Percentiles rank a stretch among this genome's conserved stretches.
These are phyloP conservation scores for Chaetomiaceae sp. DNA, from an alignment of 2,329 filamentous ascomycete genomes.

Conservation along the genomic window DNA sequence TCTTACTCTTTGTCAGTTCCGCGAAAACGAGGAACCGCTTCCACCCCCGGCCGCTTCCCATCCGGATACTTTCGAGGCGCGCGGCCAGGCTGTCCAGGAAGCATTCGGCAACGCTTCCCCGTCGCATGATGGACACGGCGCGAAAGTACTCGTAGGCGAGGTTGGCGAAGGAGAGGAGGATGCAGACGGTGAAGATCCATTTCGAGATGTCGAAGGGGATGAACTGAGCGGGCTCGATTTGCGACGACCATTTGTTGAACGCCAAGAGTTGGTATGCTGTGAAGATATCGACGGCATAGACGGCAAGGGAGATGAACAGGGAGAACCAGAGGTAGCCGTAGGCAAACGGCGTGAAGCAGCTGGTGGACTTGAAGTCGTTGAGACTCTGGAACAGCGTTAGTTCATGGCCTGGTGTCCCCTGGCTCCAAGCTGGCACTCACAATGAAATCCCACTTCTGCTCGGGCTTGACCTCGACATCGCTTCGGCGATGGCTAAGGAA, in stretches of 20 bases:
- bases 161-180: slow-evolving; percentile 84
- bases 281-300: slow-evolving; percentile 88
- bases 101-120: slow-evolving; percentile 83
- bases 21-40: slow-evolving; percentile 89
- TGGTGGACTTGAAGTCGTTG: slow-evolving; percentile 77
- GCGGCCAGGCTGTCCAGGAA: slow-evolving; percentile 87
- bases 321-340: slow-evolving; percentile 84
- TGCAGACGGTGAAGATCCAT: slow-evolving; percentile 93
- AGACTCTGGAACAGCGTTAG: slow-evolving; percentile 38
- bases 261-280: slow-evolving; percentile 86
- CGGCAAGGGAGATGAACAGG: slow-evolving; percentile 70
- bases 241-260: slow-evolving; percentile 84
- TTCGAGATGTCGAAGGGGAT: slow-evolving; percentile 76
- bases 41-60: slow-evolving; percentile 73
- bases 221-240: slow-evolving; percentile 65
- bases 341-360: slow-evolving; percentile 71
- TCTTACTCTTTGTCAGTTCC: slow-evolving; percentile 84
- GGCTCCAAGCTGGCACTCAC: slow-evolving; percentile 42
- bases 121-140: slow-evolving; percentile 73
- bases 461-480: slow-evolving; percentile 62
- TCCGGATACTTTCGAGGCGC: slow-evolving; percentile 75
- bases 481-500: slow-evolving; percentile 61
- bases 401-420: not conserved
- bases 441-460: slow-evolving; percentile 95
- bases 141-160: slow-evolving; percentile 74